Conservation (phyloP, 2,329 filamentous ascomycete genomes). For the Myriosclerotinia curreyana region DNA sequence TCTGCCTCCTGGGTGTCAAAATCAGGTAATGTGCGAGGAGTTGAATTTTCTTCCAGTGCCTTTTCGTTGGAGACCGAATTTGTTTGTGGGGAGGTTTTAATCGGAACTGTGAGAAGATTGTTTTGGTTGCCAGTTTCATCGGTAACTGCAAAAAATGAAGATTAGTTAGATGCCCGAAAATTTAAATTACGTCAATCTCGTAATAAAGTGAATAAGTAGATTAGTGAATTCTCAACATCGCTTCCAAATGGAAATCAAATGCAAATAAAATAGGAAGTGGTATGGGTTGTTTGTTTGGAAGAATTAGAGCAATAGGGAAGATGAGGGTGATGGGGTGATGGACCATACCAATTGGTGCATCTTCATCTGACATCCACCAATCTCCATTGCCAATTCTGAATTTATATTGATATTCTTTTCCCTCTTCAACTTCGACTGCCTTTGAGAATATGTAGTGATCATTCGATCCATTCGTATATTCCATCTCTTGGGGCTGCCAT, state of each 20-base stretch:
- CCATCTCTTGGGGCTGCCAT: slow-evolving; percentile 69
- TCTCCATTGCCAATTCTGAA: slow-evolving; percentile 64
- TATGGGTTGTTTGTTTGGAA: neutral
- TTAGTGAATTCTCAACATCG: neutral
- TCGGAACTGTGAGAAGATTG: slow-evolving; percentile 46
- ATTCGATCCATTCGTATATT: slow-evolving; percentile 46
- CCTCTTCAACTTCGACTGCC: slow-evolving; percentile 52
- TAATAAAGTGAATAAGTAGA: neutral
- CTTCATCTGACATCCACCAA: slow-evolving; percentile 69
- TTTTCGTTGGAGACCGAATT: slow-evolving; percentile 8
- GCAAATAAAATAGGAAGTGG: neutral
- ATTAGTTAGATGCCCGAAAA: slow-evolving; percentile 6
- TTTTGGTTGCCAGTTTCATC: slow-evolving; percentile 53
- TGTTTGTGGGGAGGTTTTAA: slow-evolving; percentile 16
- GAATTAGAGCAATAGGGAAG: slow-evolving; percentile 1
- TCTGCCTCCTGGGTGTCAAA: neutral
- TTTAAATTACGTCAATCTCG: neutral
- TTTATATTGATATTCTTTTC: slow-evolving; percentile 69
- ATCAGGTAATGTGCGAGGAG: slow-evolving; percentile 13
- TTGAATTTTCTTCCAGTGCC: slow-evolving; percentile 13
- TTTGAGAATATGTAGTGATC: slow-evolving; percentile 57
- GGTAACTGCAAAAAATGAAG: slow-evolving; percentile 41
- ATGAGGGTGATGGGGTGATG: neutral
- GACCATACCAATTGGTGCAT: slow-evolving; percentile 54
- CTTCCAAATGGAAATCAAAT: neutral